Evolutionary conservation across 1,139 yeast genomes (phyloP).

Genomic region (Pneumocystis canis): DNA sequence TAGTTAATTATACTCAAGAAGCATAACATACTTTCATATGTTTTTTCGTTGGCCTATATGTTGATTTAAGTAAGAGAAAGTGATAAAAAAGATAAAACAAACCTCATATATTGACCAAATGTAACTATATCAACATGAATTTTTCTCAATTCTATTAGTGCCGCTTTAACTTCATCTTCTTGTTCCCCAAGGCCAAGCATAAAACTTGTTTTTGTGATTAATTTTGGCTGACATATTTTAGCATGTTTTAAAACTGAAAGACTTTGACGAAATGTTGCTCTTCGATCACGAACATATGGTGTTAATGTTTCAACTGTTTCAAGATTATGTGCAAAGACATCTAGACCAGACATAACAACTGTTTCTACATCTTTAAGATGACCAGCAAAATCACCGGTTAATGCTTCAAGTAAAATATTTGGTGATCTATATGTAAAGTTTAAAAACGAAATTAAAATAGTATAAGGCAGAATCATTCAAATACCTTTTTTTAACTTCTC

Average conservation of each 20-base stretch:
- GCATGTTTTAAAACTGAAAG: slow-evolving; percentile 65
- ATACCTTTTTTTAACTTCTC: slow-evolving; percentile 58
- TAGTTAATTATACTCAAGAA: background rate
- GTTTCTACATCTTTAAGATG: slow-evolving; percentile 64
- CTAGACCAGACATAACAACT: slow-evolving; percentile 75
- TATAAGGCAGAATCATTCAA: background rate
- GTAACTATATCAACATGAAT: slow-evolving; percentile 87
- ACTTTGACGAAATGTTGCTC: slow-evolving; percentile 90
- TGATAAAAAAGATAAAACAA: slow-evolving; percentile 22
- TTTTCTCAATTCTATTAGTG: slow-evolving; percentile 50
- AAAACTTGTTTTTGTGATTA: slow-evolving; percentile 82
- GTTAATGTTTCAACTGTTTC: slow-evolving; percentile 94
- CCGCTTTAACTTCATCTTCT: slow-evolving; percentile 69
- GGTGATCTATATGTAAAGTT: slow-evolving; percentile 38
- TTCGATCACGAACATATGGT: slow-evolving; percentile 86
- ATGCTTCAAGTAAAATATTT: slow-evolving; percentile 78
- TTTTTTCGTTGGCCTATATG: slow-evolving; percentile 62
- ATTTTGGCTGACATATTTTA: slow-evolving; percentile 54
- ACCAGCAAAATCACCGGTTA: slow-evolving; percentile 93
- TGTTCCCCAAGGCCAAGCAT: slow-evolving; percentile 97
- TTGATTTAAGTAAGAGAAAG: background rate
- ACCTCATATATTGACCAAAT: slow-evolving; percentile 89
- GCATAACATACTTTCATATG: slow-evolving; percentile 54
- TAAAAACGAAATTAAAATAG: background rate
- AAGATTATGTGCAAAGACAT: slow-evolving; percentile 91